Percentiles rank a stretch among this genome's conserved stretches.
phyloP scores from a whole-genome alignment of 371 early-diverging fungal species.

The Entomophthora muscae region DNA sequence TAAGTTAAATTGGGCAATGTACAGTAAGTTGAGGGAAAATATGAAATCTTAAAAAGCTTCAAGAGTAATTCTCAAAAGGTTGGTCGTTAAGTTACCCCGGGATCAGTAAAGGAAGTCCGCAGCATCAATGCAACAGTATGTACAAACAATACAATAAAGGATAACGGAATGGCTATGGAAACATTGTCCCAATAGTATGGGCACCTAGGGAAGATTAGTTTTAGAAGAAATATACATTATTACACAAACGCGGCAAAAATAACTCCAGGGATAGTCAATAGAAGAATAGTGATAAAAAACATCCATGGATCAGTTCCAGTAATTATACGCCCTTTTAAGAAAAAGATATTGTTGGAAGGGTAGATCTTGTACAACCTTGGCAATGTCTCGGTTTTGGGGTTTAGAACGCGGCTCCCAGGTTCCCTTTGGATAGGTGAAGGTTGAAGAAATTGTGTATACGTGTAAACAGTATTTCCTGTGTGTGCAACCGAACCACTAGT shows the following conservation, averaged over 20 bases:
- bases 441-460: not conserved
- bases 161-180: constrained; percentile 37
- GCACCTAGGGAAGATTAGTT: constrained; percentile 20
- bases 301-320: constrained; percentile 41
- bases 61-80: too few relatives aligned
- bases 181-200: constrained; percentile 44
- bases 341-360: constrained; percentile 20
- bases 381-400: not conserved
- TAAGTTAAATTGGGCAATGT: too few relatives aligned
- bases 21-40: too few relatives aligned
- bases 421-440: not conserved
- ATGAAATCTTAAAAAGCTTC: too few relatives aligned
- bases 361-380: constrained; percentile 4
- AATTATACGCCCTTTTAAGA: constrained; percentile 42
- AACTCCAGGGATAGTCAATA: constrained; percentile 36
- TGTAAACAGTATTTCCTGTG: not conserved
- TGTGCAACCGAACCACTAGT: not conserved
- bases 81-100: constrained; percentile 58
- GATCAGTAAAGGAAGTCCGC: constrained; percentile 76
- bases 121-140: constrained; percentile 52
- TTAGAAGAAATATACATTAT: constrained; percentile 13
- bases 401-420: not conserved
- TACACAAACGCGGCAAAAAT: constrained; percentile 49
- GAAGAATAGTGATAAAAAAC: constrained; percentile 35
- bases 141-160: constrained; percentile 54